Conservation (phyloP, 441 rosid genomes). For the Erysimum cheiri region DNA sequence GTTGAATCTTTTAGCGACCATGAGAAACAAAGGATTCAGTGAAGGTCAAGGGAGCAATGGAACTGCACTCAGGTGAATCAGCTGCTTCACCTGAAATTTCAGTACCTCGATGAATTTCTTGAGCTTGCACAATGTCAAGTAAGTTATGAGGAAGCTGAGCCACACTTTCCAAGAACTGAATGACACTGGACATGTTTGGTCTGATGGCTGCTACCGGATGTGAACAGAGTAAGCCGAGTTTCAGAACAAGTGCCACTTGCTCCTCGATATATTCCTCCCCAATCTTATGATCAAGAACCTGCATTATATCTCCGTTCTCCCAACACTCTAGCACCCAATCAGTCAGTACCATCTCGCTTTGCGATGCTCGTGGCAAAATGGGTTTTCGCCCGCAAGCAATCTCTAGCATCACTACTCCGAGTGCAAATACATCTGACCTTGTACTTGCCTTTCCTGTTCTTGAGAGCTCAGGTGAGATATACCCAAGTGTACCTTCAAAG, state of each 20-base stretch:
- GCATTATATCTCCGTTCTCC: constrained; percentile 4
- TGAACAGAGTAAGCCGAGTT: constrained; percentile 11
- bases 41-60: constrained; percentile 13
- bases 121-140: background rate
- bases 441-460: constrained; percentile 10
- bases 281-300: constrained; percentile 41
- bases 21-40: constrained; percentile 27
- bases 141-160: constrained; percentile 9
- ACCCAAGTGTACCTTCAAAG: constrained; percentile 1
- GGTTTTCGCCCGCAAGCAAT: constrained; percentile 46
- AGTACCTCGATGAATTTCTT: background rate
- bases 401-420: constrained; percentile 66
- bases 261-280: constrained; percentile 39
- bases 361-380: background rate
- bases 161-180: background rate
- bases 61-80: background rate
- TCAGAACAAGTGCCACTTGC: constrained; percentile 8
- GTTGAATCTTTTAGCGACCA: background rate
- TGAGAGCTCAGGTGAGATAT: constrained; percentile 17
- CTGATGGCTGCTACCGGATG: constrained; percentile 7
- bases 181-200: constrained; percentile 5
- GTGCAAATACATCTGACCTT: constrained; percentile 11
- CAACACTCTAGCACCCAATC: constrained; percentile 23
- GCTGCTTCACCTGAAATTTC: constrained; percentile 1
- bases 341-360: constrained; percentile 29